phyloP scores from a whole-genome alignment of 139 green algal species.

The Marvania coccoides region DNA sequence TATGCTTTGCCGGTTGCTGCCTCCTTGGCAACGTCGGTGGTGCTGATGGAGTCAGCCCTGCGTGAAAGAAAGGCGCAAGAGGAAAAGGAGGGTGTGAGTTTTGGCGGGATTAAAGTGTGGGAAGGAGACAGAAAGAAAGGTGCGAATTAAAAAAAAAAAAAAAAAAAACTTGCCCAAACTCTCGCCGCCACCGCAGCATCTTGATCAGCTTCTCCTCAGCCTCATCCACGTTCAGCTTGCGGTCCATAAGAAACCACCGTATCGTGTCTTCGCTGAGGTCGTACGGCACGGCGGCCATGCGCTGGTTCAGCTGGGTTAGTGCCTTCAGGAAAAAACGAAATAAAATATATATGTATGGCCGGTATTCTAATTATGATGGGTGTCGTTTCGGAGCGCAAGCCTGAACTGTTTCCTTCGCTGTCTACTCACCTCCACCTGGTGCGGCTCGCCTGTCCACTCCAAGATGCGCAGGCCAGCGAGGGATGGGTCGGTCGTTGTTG shows the following conservation, averaged over 20 bases:
- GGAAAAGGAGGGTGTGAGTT: too few relatives aligned
- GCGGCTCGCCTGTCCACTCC: conserved; percentile 16
- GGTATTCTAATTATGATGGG: too few relatives aligned
- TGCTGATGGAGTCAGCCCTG: conserved; percentile 46
- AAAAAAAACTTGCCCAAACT: conserved; percentile 47
- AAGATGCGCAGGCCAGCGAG: conserved; percentile 13
- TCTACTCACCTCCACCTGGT: conserved; percentile 10
- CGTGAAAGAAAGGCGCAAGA: too few relatives aligned
- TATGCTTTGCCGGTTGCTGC: conserved; percentile 76
- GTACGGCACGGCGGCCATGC: conserved; percentile 17
- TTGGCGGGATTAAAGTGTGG: neutral
- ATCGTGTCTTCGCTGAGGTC: conserved; percentile 35
- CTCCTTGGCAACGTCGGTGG: conserved; percentile 44
- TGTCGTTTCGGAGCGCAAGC: too few relatives aligned
- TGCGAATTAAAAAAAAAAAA: neutral
- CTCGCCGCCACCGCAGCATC: conserved; percentile 54
- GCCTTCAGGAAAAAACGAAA: conserved; percentile 29
- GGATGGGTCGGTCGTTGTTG: neutral
- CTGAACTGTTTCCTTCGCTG: too few relatives aligned
- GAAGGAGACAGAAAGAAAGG: neutral
- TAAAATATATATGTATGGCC: too few relatives aligned
- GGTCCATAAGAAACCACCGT: conserved; percentile 72
- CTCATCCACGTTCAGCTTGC: conserved; percentile 69
- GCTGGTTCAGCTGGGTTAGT: conserved; percentile 31
- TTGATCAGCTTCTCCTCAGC: conserved; percentile 66